These are phyloP conservation scores for Brassica incana DNA, from an alignment of 345 rosid species.

Conservation along the genomic window DNA sequence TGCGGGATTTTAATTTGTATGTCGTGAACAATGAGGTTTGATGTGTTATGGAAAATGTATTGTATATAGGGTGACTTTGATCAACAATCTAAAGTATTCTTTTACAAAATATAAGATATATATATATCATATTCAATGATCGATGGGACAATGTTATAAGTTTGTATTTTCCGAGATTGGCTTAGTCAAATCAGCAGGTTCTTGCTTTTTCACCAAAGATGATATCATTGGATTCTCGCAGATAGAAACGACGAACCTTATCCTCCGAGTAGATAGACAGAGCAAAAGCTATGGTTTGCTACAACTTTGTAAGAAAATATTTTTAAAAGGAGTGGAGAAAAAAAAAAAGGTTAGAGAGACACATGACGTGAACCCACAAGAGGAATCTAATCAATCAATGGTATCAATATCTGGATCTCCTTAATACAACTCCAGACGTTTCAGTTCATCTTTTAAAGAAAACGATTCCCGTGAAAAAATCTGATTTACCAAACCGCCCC, in stretches of 20 bases:
- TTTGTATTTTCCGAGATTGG: not conserved
- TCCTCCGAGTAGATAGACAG: slow-evolving; percentile 30
- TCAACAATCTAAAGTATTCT: not conserved
- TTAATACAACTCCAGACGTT: slow-evolving; percentile 31
- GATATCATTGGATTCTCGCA: slow-evolving; percentile 30
- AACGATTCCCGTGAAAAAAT: not conserved
- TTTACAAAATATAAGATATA: not conserved
- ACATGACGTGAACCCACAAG: slow-evolving; percentile 37
- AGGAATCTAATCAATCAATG: slow-evolving; percentile 39
- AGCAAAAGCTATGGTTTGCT: slow-evolving; percentile 32
- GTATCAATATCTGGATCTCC: slow-evolving; percentile 26
- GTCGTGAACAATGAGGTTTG: not conserved
- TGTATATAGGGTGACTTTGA: not conserved
- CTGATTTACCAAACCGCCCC: not conserved
- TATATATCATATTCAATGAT: not conserved
- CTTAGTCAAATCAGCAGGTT: not conserved
- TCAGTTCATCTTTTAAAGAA: slow-evolving; percentile 2
- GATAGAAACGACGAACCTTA: slow-evolving; percentile 32
- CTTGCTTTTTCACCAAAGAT: slow-evolving; percentile 11
- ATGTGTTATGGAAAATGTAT: not conserved
- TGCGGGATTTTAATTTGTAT: not conserved
- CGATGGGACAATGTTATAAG: not conserved
- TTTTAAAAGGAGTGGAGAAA: not conserved
- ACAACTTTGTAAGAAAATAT: not conserved
- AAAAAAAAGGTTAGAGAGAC: slow-evolving; percentile 2